Evolutionary conservation across 2,329 filamentous ascomycete genomes (phyloP), one percentile per base, ranked within the genome.

Genomic region (Dactylellina drechsleri): DNA sequence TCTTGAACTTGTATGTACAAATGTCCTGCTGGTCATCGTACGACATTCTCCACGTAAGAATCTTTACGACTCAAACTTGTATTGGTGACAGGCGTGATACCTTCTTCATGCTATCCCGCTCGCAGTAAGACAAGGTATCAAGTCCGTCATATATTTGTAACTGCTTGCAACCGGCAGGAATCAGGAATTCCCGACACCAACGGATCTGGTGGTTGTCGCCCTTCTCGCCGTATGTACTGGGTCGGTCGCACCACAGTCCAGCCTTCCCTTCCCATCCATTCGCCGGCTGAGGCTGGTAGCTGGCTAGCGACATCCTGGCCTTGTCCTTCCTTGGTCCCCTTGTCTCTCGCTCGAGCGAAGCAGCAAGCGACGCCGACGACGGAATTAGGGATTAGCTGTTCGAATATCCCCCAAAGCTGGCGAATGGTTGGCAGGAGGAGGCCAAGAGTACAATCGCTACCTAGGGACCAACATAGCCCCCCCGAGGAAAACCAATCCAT

Each of bases 371-470:
- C 47, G 58, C 54, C 31, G 40, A 43, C 26, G 23, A 23, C 66
- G 18, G 56, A 49, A 36, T 36, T 36, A 26, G 28, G 58, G 49
- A 53, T 68, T 68, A 45, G 56, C 23, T 28, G 41, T 7, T 36
- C 31, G 31, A 10, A 36, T 36, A 36, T 23, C 23, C 36, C 43
- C 47, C 36, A 16, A 64, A 71, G 58, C 36, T 23, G 23, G 23
- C 23, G 4, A 23, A 23, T 23, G 23, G 23, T 70, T 56, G 58
- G 66, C 57, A 62, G 66, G 57, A 70, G 66, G 61, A 23, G 66
- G 66, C 66, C 61, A 49, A 70, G 49, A 23, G 23, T 23, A 23
- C 23, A 59, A 58, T 71, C 66, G 66, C 66, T 71, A 71, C 66
- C 66, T 60, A 43, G 31, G 59, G 52, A 64, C 52, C 16, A 59